These are phyloP conservation scores for Arabis alpina DNA, from an alignment of 345 rosid species.

Conservation along the genomic window DNA sequence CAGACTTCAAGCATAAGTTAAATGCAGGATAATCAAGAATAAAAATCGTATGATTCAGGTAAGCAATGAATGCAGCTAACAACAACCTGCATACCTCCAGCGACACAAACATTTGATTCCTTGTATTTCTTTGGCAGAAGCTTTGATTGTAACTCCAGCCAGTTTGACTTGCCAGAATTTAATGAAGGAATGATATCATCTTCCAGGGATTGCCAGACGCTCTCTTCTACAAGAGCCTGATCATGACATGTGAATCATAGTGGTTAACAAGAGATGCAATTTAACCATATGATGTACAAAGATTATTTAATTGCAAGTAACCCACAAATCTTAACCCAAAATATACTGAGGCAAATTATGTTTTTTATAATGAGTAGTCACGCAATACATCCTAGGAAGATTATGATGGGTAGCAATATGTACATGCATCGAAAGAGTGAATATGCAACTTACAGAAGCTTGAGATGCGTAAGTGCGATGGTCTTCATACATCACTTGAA, in stretches of 20 bases:
- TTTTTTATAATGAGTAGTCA: constrained; percentile 14
- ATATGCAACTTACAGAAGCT: constrained; percentile 71
- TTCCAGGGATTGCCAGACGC: constrained; percentile 85
- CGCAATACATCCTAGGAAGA: constrained; percentile 17
- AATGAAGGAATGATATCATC: constrained; percentile 85
- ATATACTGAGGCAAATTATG: constrained; percentile 23
- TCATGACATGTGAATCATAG: constrained; percentile 27
- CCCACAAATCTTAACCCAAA: constrained; percentile 4
- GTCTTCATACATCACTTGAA: constrained; percentile 85
- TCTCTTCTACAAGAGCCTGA: constrained; percentile 78
- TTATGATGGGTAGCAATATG: constrained; percentile 25
- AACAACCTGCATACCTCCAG: constrained; percentile 88
- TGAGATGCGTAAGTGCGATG: constrained; percentile 89
- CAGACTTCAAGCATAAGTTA: constrained; percentile 25
- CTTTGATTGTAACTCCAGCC: constrained; percentile 95
- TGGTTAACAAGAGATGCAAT: constrained; percentile 9
- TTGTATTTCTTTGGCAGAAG: constrained; percentile 61
- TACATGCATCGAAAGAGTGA: constrained; percentile 22
- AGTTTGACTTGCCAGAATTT: constrained; percentile 72
- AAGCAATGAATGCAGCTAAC: constrained; percentile 34
- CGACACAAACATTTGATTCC: constrained; percentile 89
- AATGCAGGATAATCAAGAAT: constrained; percentile 20
- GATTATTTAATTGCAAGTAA: constrained; percentile 20
- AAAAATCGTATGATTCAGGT: constrained; percentile 8
- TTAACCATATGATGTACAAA: constrained; percentile 29